phyloP scores from a whole-genome alignment of 805 yeast species.

The Ogataea allantospora region DNA sequence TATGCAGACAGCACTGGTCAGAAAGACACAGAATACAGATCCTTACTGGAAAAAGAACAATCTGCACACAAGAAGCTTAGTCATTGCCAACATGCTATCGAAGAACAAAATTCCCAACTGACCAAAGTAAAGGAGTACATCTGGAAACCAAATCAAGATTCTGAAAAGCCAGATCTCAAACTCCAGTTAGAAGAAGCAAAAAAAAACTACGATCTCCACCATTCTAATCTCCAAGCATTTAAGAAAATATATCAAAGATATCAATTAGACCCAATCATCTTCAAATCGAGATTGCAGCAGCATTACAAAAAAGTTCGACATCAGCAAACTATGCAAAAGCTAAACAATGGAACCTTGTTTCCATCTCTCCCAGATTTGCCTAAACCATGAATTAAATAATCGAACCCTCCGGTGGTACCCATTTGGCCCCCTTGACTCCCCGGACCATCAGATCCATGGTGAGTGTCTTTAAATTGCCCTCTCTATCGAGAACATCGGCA shows the following conservation, averaged over 20 bases:
- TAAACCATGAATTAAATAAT: background rate
- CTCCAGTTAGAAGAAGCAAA: slow-evolving; percentile 2
- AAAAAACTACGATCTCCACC: slow-evolving; percentile 4
- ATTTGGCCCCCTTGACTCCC: slow-evolving; percentile 36
- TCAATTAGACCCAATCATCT: slow-evolving; percentile 41
- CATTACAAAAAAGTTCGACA: slow-evolving; percentile 35
- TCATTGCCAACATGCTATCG: slow-evolving; percentile 36
- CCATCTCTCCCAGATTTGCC: slow-evolving; percentile 29
- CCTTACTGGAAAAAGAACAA: slow-evolving; percentile 17
- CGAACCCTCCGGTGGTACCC: slow-evolving; percentile 24
- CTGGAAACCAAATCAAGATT: slow-evolving; percentile 19
- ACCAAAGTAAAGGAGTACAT: slow-evolving; percentile 27
- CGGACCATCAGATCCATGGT: slow-evolving; percentile 40
- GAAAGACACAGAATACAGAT: slow-evolving; percentile 8
- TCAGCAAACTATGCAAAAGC: slow-evolving; percentile 32
- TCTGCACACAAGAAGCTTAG: slow-evolving; percentile 27
- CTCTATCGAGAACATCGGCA: slow-evolving; percentile 31
- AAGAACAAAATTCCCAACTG: slow-evolving; percentile 19
- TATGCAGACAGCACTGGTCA: slow-evolving; percentile 31
- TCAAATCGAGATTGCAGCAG: slow-evolving; percentile 39
- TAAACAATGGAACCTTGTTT: slow-evolving; percentile 39
- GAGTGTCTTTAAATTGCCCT: slow-evolving; percentile 27
- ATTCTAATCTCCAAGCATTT: slow-evolving; percentile 16
- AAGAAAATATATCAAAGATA: slow-evolving; percentile 37
- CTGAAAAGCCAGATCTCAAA: slow-evolving; percentile 11